These are phyloP conservation scores for Clathrospora elynae DNA, from an alignment of 2,329 filamentous ascomycete species.

Conservation along the genomic window DNA sequence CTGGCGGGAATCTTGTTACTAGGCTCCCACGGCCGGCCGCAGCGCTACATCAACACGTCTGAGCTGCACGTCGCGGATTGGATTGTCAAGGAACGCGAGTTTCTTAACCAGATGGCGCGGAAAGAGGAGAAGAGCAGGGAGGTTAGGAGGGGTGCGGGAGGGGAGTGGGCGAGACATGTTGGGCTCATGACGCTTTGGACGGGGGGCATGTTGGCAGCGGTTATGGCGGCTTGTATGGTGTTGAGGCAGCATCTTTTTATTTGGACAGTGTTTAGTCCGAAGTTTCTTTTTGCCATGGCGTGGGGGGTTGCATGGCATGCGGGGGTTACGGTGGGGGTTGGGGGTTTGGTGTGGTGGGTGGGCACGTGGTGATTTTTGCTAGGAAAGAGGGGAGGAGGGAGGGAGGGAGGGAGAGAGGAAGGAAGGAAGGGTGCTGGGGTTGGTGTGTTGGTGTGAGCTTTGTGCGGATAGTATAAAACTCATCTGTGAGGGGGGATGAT, in stretches of 20 bases:
- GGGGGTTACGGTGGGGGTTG: slow-evolving; percentile 46
- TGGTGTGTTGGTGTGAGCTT: no score
- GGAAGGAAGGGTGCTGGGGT: neutral
- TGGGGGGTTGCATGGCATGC: slow-evolving; percentile 87
- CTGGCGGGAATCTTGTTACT: slow-evolving; percentile 64
- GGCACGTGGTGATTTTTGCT: slow-evolving; percentile 32
- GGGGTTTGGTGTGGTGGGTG: slow-evolving; percentile 41
- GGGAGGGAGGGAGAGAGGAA: neutral
- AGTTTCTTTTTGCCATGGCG: slow-evolving; percentile 89
- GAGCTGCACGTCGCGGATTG: slow-evolving; percentile 35
- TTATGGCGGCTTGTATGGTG: slow-evolving; percentile 87
- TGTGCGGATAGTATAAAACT: no score
- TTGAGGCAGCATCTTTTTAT: slow-evolving; percentile 92
- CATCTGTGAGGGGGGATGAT: no score
- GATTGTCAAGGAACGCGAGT: slow-evolving; percentile 38
- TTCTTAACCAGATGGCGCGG: slow-evolving; percentile 28
- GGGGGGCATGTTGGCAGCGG: slow-evolving; percentile 66
- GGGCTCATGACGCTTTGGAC: slow-evolving; percentile 72
- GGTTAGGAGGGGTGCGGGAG: slow-evolving; percentile 9
- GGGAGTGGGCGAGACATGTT: slow-evolving; percentile 55
- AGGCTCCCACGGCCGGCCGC: slow-evolving; percentile 25
- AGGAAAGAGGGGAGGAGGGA: neutral
- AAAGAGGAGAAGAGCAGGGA: slow-evolving; percentile 20
- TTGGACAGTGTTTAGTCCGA: slow-evolving; percentile 98
- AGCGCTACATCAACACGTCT: slow-evolving; percentile 22